phyloP scores from a whole-genome alignment of 108 stramenopile genomes.

The Cyclotella kingstonii region DNA sequence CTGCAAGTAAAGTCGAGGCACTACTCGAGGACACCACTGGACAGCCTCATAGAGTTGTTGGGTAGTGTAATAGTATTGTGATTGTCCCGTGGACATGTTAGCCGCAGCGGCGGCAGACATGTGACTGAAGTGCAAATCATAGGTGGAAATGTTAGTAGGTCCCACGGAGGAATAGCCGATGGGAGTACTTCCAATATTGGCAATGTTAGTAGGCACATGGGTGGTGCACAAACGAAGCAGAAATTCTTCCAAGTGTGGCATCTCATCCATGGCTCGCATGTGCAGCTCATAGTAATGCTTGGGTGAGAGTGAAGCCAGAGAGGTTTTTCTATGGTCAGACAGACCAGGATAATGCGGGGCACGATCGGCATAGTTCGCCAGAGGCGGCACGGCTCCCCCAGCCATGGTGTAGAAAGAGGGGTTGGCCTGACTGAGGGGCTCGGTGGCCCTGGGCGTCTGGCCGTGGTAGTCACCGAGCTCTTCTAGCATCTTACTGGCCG shows the following conservation, averaged over 20 bases:
- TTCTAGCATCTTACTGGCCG: conserved; percentile 87
- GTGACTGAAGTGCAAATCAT: conserved; percentile 3
- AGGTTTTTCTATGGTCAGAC: conserved; percentile 41
- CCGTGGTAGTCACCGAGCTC: conserved; percentile 74
- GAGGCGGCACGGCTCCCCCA: conserved; percentile 32
- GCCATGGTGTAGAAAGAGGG: conserved; percentile 33
- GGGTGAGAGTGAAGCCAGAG: conserved; percentile 83
- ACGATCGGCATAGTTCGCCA: conserved; percentile 35
- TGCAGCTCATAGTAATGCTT: conserved; percentile 99
- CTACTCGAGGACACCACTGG: conserved; percentile 91
- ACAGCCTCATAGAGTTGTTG: conserved; percentile 91
- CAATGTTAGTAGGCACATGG: not conserved
- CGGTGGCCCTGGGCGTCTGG: not conserved
- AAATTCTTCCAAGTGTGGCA: conserved; percentile 93
- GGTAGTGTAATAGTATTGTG: conserved; percentile 80
- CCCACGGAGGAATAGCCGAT: too few species aligned
- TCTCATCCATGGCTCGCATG: conserved; percentile 92
- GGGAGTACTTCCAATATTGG: conserved; percentile 22
- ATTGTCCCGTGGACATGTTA: too few species aligned
- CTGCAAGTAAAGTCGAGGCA: conserved; percentile 97
- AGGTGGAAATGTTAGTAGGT: too few species aligned
- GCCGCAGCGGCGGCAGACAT: not conserved
- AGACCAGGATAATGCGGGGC: conserved; percentile 31
- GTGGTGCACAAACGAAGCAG: conserved; percentile 58
- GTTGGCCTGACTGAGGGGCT: not conserved